Evolutionary conservation across 208 protist species (phyloP), one percentile per base, ranked within the genome.

Genomic region (Wallacemonas sp.): DNA sequence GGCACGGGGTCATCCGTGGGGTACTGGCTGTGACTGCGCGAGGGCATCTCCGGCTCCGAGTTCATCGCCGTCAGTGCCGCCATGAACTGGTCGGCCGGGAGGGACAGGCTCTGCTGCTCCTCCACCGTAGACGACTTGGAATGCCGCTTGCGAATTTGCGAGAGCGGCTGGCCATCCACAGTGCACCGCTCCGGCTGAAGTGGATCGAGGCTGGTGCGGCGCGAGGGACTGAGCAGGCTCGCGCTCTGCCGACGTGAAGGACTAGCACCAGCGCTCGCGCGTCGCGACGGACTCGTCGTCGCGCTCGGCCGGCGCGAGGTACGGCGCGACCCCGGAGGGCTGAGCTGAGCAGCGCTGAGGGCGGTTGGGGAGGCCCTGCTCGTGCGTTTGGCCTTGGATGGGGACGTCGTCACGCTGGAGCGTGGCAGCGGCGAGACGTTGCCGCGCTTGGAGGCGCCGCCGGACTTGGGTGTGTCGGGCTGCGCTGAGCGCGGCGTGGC

Each of bases 121-220:
- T 57, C 26, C 10, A 22, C 25, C 26, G 49, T 5, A 5, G 28
- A 28, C 25, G 49, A 36, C 49, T 33, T 26, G 49, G 49, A 57
- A 5, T 32, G 49, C 3, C 49, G 49, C 49, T 33, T 57, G 49
- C 49, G 49, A 5, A 57, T 5, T 3, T 57, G 49, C 7, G 49
- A 26, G 26, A 57, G n/a, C 4, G 49, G 49, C 49, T 36, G 4
- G 18, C 49, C 49, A 33, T 57, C 49, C 14, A 57, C 49, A n/a
- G 49, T 57, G 49, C 49, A 57, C 25, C 49, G 26, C 49, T 57
- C 49, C 10, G 49, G 49, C 49, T 57, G 49, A 11, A 57, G 49
- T 32, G 49, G 49, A 22, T 57, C 49, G 10, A 57, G 5, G 49
- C 49, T 57, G 26, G 10, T 28, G 25, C 49, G 49, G 7, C 49